phyloP scores from a whole-genome alignment of 1,139 yeast species.

The Blastobotrys capitulatus region DNA sequence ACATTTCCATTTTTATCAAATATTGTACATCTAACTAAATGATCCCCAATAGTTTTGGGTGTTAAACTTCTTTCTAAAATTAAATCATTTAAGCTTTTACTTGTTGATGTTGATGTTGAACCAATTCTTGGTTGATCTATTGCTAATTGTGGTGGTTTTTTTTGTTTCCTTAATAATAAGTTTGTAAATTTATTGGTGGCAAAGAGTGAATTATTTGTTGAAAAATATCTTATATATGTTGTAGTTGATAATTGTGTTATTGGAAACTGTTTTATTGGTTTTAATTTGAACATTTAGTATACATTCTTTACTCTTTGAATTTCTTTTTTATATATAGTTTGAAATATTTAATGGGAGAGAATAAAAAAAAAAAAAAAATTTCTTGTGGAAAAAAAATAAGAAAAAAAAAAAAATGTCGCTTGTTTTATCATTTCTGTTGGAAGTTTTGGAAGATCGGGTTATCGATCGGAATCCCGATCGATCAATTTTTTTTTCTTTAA shows the following conservation, averaged over 20 bases:
- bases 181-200: background rate
- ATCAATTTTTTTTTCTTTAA: too few species aligned
- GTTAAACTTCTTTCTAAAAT: slow-evolving; percentile 33
- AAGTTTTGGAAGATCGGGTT: too few species aligned
- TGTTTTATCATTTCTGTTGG: too few species aligned
- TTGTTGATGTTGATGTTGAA: background rate
- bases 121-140: background rate
- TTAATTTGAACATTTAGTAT: too few species aligned
- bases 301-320: too few species aligned
- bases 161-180: background rate
- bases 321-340: too few species aligned
- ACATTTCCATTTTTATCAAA: slow-evolving; percentile 72
- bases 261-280: background rate
- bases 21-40: slow-evolving; percentile 58
- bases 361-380: too few species aligned
- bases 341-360: too few species aligned
- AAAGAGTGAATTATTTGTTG: background rate
- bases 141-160: background rate
- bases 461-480: too few species aligned
- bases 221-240: background rate
- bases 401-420: too few species aligned
- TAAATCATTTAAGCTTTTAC: slow-evolving; percentile 20
- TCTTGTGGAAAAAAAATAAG: too few species aligned
- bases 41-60: slow-evolving; percentile 31
- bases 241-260: background rate